Conservation (phyloP, 2,329 filamentous ascomycete genomes). For the Fusarium domesticum region DNA sequence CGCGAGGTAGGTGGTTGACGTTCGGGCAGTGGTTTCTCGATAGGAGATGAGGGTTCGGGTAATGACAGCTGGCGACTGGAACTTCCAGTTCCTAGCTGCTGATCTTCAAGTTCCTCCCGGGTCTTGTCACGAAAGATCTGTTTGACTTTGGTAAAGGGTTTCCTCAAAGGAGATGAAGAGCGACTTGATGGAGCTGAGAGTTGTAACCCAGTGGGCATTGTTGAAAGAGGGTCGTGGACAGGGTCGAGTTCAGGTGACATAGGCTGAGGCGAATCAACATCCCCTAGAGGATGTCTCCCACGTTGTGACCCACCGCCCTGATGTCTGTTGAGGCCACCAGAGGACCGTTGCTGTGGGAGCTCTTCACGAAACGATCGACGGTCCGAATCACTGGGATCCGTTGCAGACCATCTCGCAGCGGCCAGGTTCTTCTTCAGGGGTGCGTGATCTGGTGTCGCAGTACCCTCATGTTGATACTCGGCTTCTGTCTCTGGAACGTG, state of each 20-base stretch:
- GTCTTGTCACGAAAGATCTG: conserved; percentile 55
- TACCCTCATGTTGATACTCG: conserved; percentile 33
- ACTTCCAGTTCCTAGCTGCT: conserved; percentile 35
- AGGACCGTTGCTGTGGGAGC: conserved; percentile 21
- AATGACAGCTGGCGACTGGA: conserved; percentile 26
- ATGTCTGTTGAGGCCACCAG: conserved; percentile 33
- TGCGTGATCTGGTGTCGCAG: conserved; percentile 34
- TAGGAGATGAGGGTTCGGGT: conserved; percentile 25
- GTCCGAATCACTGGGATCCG: conserved; percentile 42
- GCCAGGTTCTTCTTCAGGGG: conserved; percentile 29
- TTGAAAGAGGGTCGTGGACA: conserved; percentile 46
- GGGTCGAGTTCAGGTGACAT: conserved; percentile 52
- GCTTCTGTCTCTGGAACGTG: conserved; percentile 34
- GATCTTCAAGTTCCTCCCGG: conserved; percentile 41
- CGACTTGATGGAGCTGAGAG: conserved; percentile 63
- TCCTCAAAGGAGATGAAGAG: conserved; percentile 60
- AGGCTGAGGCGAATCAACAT: conserved; percentile 45
- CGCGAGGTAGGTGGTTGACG: conserved; percentile 27
- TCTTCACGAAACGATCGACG: conserved; percentile 27
- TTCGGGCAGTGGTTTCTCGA: conserved; percentile 36
- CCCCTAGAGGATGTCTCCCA: conserved; percentile 40
- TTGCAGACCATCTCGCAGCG: conserved; percentile 37
- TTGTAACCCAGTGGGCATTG: conserved; percentile 60
- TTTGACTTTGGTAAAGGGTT: conserved; percentile 55
- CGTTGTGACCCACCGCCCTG: conserved; percentile 50